Evolutionary conservation across 1,284 basidiomycete species (phyloP).

Genomic region (Pseudozyma hubeiensis): DNA sequence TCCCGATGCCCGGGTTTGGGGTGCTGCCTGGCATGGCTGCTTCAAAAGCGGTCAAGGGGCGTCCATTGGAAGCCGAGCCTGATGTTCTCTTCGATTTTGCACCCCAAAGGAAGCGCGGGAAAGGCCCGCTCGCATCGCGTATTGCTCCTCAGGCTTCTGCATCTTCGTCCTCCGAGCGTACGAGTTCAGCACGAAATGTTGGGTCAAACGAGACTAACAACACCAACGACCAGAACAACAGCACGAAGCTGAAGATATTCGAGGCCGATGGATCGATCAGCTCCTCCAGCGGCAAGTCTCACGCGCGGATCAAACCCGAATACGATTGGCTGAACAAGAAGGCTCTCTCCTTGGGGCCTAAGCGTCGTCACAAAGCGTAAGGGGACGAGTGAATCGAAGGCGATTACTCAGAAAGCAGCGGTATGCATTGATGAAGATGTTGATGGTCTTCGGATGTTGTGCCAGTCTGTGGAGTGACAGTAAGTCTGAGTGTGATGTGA

Average conservation of each 20-base stretch:
- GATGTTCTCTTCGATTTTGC: too few relatives aligned
- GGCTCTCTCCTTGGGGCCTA: slow-evolving; percentile 14
- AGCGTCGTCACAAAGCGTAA: slow-evolving; percentile 20
- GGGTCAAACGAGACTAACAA: neutral
- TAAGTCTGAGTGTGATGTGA: too few relatives aligned
- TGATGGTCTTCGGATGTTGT: too few relatives aligned
- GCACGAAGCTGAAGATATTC: slow-evolving; percentile 5
- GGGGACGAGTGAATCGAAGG: neutral
- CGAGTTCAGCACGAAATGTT: neutral
- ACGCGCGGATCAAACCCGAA: neutral
- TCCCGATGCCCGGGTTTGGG: slow-evolving; percentile 44
- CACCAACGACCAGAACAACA: neutral
- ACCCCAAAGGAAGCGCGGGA: neutral
- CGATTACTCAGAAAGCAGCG: too few relatives aligned
- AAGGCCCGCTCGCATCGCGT: neutral
- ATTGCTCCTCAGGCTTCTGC: neutral
- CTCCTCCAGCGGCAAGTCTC: neutral
- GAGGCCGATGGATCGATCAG: neutral
- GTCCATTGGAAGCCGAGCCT: too few relatives aligned
- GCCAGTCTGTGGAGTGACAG: too few relatives aligned
- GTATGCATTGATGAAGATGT: too few relatives aligned
- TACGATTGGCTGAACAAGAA: slow-evolving; percentile 21
- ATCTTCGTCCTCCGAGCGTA: neutral
- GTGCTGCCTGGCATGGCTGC: neutral
- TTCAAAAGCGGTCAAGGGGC: neutral